These are phyloP conservation scores for Meripilus lineatus DNA, from an alignment of 1,284 basidiomycete species.

Conservation along the genomic window DNA sequence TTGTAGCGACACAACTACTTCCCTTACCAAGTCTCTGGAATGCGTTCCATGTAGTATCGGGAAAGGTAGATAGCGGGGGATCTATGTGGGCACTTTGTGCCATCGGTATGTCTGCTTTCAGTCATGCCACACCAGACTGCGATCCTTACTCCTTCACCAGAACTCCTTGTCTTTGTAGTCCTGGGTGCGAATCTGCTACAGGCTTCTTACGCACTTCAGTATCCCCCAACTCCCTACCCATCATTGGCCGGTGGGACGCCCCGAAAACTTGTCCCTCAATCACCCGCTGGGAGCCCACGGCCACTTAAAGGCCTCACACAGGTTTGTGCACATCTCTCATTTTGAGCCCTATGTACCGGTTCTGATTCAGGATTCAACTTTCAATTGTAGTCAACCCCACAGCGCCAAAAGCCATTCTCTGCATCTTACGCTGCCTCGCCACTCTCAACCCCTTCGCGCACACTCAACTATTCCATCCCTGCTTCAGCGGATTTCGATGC, in stretches of 20 bases:
- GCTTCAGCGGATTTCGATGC: slow-evolving; percentile 12
- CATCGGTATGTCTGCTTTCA: slow-evolving; percentile 16
- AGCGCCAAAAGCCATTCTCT: slow-evolving; percentile 49
- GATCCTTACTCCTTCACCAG: too few species aligned
- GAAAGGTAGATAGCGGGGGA: slow-evolving; percentile 10
- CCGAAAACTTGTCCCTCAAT: slow-evolving; percentile 23
- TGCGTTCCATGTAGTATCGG: slow-evolving; percentile 29
- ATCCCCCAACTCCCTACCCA: slow-evolving; percentile 42
- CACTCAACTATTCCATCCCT: slow-evolving; percentile 16
- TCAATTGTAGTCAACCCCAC: slow-evolving; percentile 44
- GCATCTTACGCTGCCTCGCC: slow-evolving; percentile 19
- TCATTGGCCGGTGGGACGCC: slow-evolving; percentile 30
- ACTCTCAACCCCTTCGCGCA: slow-evolving; percentile 17
- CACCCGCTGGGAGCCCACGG: slow-evolving; percentile 29
- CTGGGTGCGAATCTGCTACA: slow-evolving; percentile 48
- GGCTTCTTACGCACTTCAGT: slow-evolving; percentile 45
- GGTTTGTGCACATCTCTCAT: too few species aligned
- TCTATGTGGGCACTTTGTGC: slow-evolving; percentile 20
- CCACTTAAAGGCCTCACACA: slow-evolving; percentile 37
- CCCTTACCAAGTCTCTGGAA: slow-evolving; percentile 46
- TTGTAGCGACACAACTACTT: slow-evolving; percentile 46
- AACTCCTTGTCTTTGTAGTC: slow-evolving; percentile 36
- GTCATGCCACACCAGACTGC: neutral
- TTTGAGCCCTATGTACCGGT: too few species aligned
- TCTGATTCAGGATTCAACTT: too few species aligned